These are phyloP conservation scores for Neurospora sp. DNA, from an alignment of 495 filamentous ascomycete species.

Conservation along the genomic window DNA sequence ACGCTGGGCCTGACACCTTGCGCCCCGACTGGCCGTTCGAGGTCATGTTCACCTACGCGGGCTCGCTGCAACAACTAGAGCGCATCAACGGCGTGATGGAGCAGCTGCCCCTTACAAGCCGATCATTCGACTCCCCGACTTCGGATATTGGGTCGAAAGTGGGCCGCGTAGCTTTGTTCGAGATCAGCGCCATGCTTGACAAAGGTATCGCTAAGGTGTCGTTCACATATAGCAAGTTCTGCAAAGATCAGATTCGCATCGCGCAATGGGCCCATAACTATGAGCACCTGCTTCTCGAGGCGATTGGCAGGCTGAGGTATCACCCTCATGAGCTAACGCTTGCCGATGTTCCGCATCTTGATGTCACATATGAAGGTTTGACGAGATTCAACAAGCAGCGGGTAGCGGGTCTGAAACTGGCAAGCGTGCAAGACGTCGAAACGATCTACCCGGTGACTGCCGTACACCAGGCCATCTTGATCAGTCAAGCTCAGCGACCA, in stretches of 20 bases:
- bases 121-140: constrained; percentile 28
- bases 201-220: constrained; percentile 52
- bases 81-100: constrained; percentile 51
- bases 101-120: constrained; percentile 36
- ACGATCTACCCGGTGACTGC: constrained; percentile 53
- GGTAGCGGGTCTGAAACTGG: constrained; percentile 40
- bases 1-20: constrained; percentile 33
- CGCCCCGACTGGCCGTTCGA: constrained; percentile 52
- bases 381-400: constrained; percentile 39
- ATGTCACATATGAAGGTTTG: constrained; percentile 49
- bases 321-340: constrained; percentile 44
- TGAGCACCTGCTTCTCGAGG: constrained; percentile 41
- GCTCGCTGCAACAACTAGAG: constrained; percentile 53
- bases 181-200: constrained; percentile 49
- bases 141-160: constrained; percentile 47
- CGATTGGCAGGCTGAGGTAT: constrained; percentile 40
- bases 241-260: constrained; percentile 48
- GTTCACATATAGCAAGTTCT: constrained; percentile 53
- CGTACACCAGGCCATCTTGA: constrained; percentile 58
- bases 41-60: constrained; percentile 62
- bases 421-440: constrained; percentile 35
- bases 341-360: constrained; percentile 53
- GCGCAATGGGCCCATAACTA: constrained; percentile 50
- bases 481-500: constrained; percentile 46
- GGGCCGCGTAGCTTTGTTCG: constrained; percentile 56